Evolutionary conservation across 1,284 basidiomycete genomes (phyloP).

Genomic region (Earliella scabrosa): DNA sequence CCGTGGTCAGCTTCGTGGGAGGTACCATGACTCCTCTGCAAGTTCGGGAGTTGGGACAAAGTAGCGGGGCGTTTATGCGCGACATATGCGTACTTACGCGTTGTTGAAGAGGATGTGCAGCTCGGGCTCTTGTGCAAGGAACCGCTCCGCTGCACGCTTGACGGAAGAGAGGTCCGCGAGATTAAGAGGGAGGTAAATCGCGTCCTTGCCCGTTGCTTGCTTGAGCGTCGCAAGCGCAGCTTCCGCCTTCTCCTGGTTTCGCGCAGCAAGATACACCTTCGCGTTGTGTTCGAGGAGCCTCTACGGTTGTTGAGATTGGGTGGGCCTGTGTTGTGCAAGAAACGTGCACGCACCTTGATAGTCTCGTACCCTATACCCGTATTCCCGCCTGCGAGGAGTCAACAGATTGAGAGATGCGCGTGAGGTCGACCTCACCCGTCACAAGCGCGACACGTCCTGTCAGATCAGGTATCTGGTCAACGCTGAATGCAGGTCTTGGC

Average conservation of each 20-base stretch:
- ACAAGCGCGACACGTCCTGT: too few relatives aligned
- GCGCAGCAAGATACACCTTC: conserved; percentile 55
- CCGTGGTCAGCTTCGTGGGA: too few relatives aligned
- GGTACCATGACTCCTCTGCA: background rate
- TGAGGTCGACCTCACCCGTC: too few relatives aligned
- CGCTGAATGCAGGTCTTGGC: too few relatives aligned
- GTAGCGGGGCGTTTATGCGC: background rate
- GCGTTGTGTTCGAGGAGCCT: conserved; percentile 48
- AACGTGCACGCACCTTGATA: conserved; percentile 20
- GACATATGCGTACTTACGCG: conserved; percentile 42
- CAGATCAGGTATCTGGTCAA: too few relatives aligned
- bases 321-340: background rate
- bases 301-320: conserved; percentile 18
- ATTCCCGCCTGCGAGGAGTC: conserved; percentile 38
- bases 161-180: conserved; percentile 48
- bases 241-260: conserved; percentile 43
- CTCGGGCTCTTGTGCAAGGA: conserved; percentile 45
- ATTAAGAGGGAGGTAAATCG: conserved; percentile 51
- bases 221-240: conserved; percentile 49
- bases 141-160: conserved; percentile 45
- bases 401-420: too few relatives aligned
- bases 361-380: conserved; percentile 46
- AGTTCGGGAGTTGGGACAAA: conserved; percentile 10
- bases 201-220: conserved; percentile 37
- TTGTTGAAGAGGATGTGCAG: conserved; percentile 59